Evolutionary conservation across 73 alveolate species (phyloP).

Genomic region (Stentor coeruleus): DNA sequence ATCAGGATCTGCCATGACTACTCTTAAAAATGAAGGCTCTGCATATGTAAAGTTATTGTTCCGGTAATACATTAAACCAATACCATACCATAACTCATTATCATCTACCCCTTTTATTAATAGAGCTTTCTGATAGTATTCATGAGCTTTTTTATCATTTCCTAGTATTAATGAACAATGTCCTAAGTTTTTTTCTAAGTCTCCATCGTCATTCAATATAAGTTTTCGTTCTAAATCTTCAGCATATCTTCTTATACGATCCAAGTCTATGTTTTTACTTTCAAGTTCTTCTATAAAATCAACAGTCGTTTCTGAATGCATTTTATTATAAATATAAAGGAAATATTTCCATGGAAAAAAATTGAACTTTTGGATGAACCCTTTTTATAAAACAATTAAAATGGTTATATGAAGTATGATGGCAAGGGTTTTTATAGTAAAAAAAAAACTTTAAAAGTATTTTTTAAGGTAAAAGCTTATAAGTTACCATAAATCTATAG

Average conservation of each 20-base stretch:
- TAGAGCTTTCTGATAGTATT: not conserved
- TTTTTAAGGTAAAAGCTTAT: too few species aligned
- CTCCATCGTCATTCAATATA: not conserved
- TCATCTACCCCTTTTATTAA: not conserved
- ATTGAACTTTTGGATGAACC: too few species aligned
- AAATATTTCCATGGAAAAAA: too few species aligned
- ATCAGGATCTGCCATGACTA: not conserved
- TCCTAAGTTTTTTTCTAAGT: not conserved
- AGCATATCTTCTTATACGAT: not conserved
- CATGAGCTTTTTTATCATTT: not conserved
- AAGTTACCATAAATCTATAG: slow-evolving; percentile 16
- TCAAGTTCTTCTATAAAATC: not conserved
- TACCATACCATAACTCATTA: not conserved
- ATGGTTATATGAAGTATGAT: too few species aligned
- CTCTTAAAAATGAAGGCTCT: not conserved
- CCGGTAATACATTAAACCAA: not conserved
- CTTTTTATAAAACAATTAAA: too few species aligned
- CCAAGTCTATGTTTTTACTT: not conserved
- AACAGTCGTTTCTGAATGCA: too few species aligned
- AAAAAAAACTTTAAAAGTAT: too few species aligned
- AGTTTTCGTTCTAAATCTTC: not conserved
- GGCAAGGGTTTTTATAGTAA: too few species aligned
- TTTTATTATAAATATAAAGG: too few species aligned
- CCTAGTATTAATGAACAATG: not conserved
- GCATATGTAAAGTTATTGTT: not conserved